Base-by-base conservation (phyloP, 345 rosid genomes). In the Luvunga scandens region DNA sequence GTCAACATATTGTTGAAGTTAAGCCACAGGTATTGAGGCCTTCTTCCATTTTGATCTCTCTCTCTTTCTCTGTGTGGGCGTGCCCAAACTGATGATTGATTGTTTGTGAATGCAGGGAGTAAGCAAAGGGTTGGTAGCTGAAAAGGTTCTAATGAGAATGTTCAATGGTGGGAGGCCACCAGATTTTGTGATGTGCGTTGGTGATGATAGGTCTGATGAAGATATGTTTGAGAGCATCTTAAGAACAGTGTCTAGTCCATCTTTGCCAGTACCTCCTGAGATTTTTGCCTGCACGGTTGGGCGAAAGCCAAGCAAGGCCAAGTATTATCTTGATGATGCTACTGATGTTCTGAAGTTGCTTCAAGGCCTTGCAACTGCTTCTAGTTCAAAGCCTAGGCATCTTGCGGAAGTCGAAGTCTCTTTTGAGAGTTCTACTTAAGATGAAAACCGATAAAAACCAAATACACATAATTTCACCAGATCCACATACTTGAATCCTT, bases 161-260 rank as follows among this genome's bases (percentile, higher is more conserved):
- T 88, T 86, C n/a, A 83, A 86, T 38, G 72, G 78, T 6, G 92
- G 89, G 2, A 81, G 76, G 55, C 82, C 91, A 59, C 98, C 95
- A 6, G 97, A 92, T 78, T 91, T 92, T 81, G 93, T 94, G 57
- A 84, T 92, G 90, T 94, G 98, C 76, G 83, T 92, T 73, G 97
- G 97, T 34, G 98, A 94, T 77, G 98, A 94, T 84, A 87, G 88
- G 89, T 94, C 97, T 27, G 98, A 94, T 78, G 97, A 94, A 74
- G 98, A 94, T 84, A 94, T 94, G 98, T 94, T 94, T 77, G 90
- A 92, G 83, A 91, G 94, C 86, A 90, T 92, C 82, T 79, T 83
- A 56, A 86, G 83, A 79, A 84, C 86, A n/a, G 84, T 85, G 72
- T 82, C 88, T 39, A 69, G 81, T 79, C 86, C 90, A 4, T 87